Evolutionary conservation across 2,329 filamentous ascomycete species (phyloP).

Genomic region (Akanthomyces dipterigenus): DNA sequence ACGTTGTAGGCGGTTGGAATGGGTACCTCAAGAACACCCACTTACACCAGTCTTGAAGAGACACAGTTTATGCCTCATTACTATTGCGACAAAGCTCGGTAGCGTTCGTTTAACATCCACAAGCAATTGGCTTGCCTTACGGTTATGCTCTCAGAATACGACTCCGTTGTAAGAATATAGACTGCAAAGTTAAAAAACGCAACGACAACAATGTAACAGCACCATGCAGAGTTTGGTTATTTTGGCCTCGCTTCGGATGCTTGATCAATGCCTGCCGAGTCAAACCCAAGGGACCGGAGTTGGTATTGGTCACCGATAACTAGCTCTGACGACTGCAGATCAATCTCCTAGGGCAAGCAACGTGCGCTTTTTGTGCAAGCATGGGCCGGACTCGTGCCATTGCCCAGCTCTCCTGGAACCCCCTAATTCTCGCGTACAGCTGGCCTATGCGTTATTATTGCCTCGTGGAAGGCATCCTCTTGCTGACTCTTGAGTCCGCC

Average conservation of each 20-base stretch:
- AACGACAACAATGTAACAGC: neutral
- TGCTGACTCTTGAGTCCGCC: neutral
- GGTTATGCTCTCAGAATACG: neutral
- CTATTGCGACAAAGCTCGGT: neutral
- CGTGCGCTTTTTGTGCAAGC: neutral
- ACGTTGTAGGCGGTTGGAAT: neutral
- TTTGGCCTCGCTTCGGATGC: neutral
- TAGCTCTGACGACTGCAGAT: neutral
- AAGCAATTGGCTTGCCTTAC: neutral
- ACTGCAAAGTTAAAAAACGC: neutral
- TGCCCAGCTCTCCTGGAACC: neutral
- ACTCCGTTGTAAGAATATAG: neutral
- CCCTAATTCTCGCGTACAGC: neutral
- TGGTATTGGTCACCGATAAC: too few relatives aligned
- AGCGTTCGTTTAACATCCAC: neutral
- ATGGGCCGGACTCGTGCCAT: neutral
- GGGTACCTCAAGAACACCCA: neutral
- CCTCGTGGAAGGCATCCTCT: neutral
- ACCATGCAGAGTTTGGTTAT: neutral
- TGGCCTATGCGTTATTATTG: neutral
- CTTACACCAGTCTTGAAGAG: neutral
- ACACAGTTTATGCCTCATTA: neutral
- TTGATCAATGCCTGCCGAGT: neutral
- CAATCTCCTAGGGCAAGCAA: neutral
- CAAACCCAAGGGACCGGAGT: neutral